Conservation (phyloP, 352 stramenopile genomes). For the Stephanocyclus meneghinianus region DNA sequence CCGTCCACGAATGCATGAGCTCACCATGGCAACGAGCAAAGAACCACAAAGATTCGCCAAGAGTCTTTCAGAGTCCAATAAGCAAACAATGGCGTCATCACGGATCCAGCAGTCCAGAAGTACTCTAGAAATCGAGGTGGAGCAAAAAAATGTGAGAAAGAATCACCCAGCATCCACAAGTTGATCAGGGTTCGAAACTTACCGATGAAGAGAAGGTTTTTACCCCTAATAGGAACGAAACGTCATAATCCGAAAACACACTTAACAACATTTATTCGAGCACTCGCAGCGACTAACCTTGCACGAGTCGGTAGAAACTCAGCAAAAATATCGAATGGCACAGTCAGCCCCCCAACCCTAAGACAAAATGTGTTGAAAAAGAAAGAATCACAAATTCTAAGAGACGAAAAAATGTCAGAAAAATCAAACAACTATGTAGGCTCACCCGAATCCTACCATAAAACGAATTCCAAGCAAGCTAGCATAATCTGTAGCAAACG, state of each 20-base stretch:
- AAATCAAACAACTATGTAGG: background rate
- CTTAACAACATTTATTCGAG: background rate
- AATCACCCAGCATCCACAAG: background rate
- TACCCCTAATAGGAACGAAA: constrained; percentile 37
- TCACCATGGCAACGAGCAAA: constrained; percentile 75
- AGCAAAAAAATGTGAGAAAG: background rate
- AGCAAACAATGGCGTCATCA: constrained; percentile 67
- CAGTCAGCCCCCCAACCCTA: constrained; percentile 59
- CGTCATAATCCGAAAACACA: background rate
- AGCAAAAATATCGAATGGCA: constrained; percentile 78
- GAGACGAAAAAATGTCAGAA: background rate
- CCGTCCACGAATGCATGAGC: background rate
- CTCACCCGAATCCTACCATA: constrained; percentile 68
- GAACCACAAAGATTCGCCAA: constrained; percentile 82
- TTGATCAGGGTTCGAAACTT: background rate
- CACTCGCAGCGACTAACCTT: constrained; percentile 4
- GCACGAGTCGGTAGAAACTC: constrained; percentile 64
- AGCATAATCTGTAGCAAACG: constrained; percentile 54
- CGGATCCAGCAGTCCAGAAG: constrained; percentile 72
- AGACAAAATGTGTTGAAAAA: background rate
- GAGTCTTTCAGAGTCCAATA: constrained; percentile 54
- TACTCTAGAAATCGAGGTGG: constrained; percentile 44
- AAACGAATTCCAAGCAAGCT: constrained; percentile 57
- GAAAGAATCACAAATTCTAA: background rate
- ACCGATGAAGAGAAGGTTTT: constrained; percentile 65